Base-by-base conservation (phyloP, 352 stramenopile genomes). In the Detonula confervacea region DNA sequence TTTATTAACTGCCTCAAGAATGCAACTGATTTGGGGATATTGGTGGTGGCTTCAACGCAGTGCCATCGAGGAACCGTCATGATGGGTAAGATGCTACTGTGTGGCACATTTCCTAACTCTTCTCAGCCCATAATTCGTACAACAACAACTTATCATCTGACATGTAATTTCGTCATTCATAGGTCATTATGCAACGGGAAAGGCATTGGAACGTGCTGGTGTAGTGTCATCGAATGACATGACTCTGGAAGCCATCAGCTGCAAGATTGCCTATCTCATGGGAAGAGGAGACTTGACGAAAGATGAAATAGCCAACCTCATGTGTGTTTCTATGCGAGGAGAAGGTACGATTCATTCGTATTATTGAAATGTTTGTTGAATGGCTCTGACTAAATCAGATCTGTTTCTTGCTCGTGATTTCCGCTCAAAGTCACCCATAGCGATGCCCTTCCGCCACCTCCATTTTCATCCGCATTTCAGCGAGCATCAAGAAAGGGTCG, bases 161-260 rank as follows among this genome's bases (percentile, higher is more conserved):
- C n/a, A n/a, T n/a, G n/a, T n/a, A n/a, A n/a, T n/a, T n/a, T n/a
- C n/a, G n/a, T n/a, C n/a, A n/a, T n/a, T n/a, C n/a, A n/a, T n/a
- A n/a, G n/a, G n/a, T n/a, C 91, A 95, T 67, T 98, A 98, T 83
- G 73, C 60, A 29, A 70, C 68, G 11, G 73, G 73, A 9, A 78
- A 95, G 46, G 92, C 94, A 20, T 84, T 98, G 77, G 81, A 96
- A 14, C 82, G 94, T 22, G 95, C 95, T 79, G 97, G 96, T 49
- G 96, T 98, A 12, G 96, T 99, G 73, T 96, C 94, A 67, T 96
- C 94, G 16, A 92, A 96, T 52, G 97, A 99, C 80, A 98, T 99
- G 96, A 98, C 96, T 29, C 95, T 97, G 54, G 97, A 99, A 81
- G 96, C 95, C 4, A 71, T 49, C 42, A 90, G 96, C 12, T 94